A percentile compares a stretch with the other conserved stretches of the same genome.
Conservation (phyloP, 169 alveolate genomes). For the Haemoproteus tartakovskyi region DNA sequence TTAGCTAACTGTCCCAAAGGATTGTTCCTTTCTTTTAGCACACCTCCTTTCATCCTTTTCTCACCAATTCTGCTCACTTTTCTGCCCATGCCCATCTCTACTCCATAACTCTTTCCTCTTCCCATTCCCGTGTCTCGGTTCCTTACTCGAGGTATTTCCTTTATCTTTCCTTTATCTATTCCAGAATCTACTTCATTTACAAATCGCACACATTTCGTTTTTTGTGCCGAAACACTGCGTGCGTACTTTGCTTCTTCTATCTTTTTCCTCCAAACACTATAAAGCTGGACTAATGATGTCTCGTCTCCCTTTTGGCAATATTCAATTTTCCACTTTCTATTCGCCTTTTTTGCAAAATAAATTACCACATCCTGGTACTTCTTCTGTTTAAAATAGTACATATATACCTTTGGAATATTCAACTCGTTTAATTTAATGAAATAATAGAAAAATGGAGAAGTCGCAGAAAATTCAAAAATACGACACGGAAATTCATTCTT, state of each 20-base stretch:
- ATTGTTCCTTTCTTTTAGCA: not conserved
- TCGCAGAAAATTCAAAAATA: slow-evolving; percentile 16
- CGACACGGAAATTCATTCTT: slow-evolving; percentile 53
- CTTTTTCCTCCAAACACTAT: not conserved
- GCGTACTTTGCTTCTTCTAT: not conserved
- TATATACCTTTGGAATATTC: slow-evolving; percentile 31
- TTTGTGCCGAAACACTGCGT: not conserved
- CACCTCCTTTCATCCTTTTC: not conserved
- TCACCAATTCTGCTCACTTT: too few relatives aligned
- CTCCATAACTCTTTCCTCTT: not conserved
- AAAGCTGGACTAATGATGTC: not conserved
- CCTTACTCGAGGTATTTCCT: too few relatives aligned
- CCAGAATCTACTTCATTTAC: not conserved
- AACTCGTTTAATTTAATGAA: slow-evolving; percentile 32
- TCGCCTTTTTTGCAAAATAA: slow-evolving; percentile 25
- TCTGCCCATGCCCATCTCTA: not conserved
- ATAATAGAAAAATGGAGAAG: slow-evolving; percentile 33
- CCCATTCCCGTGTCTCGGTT: not conserved
- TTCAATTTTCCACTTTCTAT: slow-evolving; percentile 1
- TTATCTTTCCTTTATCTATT: not conserved
- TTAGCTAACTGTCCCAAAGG: too few relatives aligned
- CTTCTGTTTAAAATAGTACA: slow-evolving; percentile 18
- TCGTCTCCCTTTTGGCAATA: not conserved
- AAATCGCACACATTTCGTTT: not conserved
- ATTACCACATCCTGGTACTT: slow-evolving; percentile 46